Percentiles rank a stretch among this genome's conserved stretches.
Evolutionary conservation across 164 flowering plant species (phyloP).

Genomic region (Piper betle): DNA sequence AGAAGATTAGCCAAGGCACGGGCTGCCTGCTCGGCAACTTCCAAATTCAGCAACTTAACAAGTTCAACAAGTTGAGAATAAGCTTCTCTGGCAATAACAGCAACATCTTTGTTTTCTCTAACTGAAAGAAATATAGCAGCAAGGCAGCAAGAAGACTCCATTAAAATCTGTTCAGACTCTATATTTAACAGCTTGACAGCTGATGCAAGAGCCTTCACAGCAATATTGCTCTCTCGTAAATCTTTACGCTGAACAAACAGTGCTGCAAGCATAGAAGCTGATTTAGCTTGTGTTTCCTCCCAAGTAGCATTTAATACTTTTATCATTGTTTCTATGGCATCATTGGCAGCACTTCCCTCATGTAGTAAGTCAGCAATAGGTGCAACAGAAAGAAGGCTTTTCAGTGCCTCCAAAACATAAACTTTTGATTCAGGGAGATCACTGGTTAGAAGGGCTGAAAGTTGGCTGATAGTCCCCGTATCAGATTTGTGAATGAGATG

Average conservation of each 20-base stretch:
- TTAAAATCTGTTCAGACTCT: conserved; percentile 60
- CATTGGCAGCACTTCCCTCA: conserved; percentile 95
- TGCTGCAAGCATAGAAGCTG: conserved; percentile 78
- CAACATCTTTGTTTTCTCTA: conserved; percentile 67
- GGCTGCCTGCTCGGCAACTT: conserved; percentile 81
- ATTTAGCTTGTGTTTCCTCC: conserved; percentile 92
- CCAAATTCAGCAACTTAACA: conserved; percentile 57
- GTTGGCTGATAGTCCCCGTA: conserved; percentile 91
- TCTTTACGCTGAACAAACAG: conserved; percentile 73
- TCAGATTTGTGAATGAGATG: conserved; percentile 95
- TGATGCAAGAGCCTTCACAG: conserved; percentile 62
- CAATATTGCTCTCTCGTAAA: conserved; percentile 76
- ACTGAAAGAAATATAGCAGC: conserved; percentile 90
- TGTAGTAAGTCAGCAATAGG: conserved; percentile 62
- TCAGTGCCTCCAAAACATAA: conserved; percentile 85
- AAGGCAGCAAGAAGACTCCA: conserved; percentile 66
- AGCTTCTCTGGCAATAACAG: conserved; percentile 65
- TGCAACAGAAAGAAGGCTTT: conserved; percentile 82
- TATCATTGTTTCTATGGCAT: conserved; percentile 91
- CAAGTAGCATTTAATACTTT: conserved; percentile 58
- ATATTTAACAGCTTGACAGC: conserved; percentile 54
- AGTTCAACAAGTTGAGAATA: conserved; percentile 51
- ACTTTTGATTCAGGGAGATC: conserved; percentile 94
- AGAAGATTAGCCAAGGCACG: conserved; percentile 89
- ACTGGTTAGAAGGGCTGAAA: conserved; percentile 78